These are phyloP conservation scores for Ramaria sp. DNA, from an alignment of 768 basidiomycete species.

Conservation along the genomic window DNA sequence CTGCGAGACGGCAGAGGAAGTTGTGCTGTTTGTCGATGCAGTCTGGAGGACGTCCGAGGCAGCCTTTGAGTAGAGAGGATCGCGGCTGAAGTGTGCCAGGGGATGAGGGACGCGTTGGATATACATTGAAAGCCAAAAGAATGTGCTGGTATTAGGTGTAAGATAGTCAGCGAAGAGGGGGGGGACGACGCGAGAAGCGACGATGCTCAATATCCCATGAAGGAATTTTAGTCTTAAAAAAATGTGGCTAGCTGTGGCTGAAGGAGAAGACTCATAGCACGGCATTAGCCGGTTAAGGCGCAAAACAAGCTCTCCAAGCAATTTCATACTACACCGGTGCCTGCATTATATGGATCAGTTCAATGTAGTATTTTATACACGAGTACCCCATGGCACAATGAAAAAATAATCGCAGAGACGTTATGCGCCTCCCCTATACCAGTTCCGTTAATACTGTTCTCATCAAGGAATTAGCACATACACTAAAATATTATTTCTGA, in stretches of 20 bases:
- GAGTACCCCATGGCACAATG: background rate
- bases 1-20: background rate
- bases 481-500: conserved; percentile 96
- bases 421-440: conserved; percentile 66
- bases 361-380: background rate
- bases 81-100: background rate
- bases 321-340: background rate
- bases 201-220: background rate
- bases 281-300: background rate
- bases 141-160: background rate
- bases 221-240: background rate
- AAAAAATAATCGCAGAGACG: too few species aligned
- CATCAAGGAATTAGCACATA: conserved; percentile 35
- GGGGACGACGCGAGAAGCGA: background rate
- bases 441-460: conserved; percentile 17
- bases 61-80: background rate
- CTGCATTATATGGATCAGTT: background rate
- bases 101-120: conserved; percentile 3
- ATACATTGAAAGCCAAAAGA: background rate
- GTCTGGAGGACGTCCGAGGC: background rate
- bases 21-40: background rate
- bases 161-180: background rate
- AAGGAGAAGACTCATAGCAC: background rate
- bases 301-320: background rate
- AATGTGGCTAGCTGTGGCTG: background rate